These are phyloP conservation scores for Neurospora sp. DNA, from an alignment of 495 filamentous ascomycete genomes.

Conservation along the genomic window DNA sequence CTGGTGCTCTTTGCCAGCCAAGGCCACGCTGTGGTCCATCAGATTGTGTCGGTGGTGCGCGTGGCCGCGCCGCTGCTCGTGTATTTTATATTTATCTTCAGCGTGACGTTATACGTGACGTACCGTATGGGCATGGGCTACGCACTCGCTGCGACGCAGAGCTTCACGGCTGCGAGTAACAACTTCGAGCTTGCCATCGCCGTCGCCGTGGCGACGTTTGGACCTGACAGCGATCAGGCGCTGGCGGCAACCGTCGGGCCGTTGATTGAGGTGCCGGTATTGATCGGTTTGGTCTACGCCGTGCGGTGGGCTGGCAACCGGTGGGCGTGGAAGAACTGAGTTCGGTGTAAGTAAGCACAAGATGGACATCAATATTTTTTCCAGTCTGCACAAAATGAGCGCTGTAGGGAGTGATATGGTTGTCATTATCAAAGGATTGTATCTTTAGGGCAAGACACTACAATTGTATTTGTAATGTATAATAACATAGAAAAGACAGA, in stretches of 20 bases:
- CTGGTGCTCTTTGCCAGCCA: slow-evolving; percentile 78
- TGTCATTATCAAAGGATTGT: too few species aligned
- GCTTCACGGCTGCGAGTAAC: slow-evolving; percentile 90
- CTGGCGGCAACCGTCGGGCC: slow-evolving; percentile 86
- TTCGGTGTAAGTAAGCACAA: background rate
- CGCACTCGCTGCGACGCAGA: slow-evolving; percentile 62
- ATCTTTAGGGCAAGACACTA: too few species aligned
- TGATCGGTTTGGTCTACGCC: slow-evolving; percentile 73
- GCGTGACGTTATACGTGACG: slow-evolving; percentile 49
- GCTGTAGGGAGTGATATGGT: too few species aligned
- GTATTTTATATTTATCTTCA: slow-evolving; percentile 71
- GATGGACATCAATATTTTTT: too few species aligned
- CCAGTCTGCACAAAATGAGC: too few species aligned
- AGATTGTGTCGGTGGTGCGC: slow-evolving; percentile 72
- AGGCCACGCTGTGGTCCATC: slow-evolving; percentile 67
- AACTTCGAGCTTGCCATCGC: slow-evolving; percentile 94
- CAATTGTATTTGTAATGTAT: too few species aligned
- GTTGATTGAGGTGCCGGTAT: slow-evolving; percentile 82
- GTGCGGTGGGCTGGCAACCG: slow-evolving; percentile 49
- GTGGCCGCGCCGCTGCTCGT: slow-evolving; percentile 73
- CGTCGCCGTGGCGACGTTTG: slow-evolving; percentile 78
- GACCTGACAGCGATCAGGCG: slow-evolving; percentile 70
- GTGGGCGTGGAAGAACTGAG: slow-evolving; percentile 46
- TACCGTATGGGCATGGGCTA: slow-evolving; percentile 64
- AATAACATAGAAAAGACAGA: too few species aligned